Percentiles rank a stretch among this genome's conserved stretches.
Conservation (phyloP, 1,284 basidiomycete genomes). For the Stygiomarasmius scandens region DNA sequence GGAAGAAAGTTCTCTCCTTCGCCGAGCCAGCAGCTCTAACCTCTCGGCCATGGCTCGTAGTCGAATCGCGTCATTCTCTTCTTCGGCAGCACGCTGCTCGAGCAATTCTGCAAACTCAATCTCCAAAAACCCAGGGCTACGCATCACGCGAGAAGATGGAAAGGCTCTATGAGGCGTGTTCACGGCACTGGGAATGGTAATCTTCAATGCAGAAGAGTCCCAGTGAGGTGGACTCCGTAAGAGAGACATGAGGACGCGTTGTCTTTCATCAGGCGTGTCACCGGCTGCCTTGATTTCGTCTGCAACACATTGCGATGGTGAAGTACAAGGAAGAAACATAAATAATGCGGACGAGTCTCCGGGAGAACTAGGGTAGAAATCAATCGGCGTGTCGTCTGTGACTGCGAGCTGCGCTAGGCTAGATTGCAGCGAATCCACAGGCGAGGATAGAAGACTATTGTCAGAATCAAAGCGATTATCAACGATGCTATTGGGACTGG, state of each 20-base stretch:
- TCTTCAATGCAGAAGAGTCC: background rate
- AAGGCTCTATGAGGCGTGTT: constrained; percentile 1
- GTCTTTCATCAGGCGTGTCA: constrained; percentile 1
- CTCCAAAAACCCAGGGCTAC: constrained; percentile 19
- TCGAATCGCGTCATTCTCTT: constrained; percentile 27
- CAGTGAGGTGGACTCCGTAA: background rate
- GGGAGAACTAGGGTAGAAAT: too few species aligned
- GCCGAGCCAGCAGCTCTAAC: constrained; percentile 4
- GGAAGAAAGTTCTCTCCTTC: constrained; percentile 2
- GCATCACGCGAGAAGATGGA: constrained; percentile 1
- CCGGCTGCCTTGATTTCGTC: background rate
- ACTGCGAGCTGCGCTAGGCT: too few species aligned
- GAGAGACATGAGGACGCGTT: background rate
- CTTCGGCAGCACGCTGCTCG: constrained; percentile 26
- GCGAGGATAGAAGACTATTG: too few species aligned
- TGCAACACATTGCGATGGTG: constrained; percentile 1
- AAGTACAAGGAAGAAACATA: too few species aligned
- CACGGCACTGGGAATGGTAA: too few species aligned
- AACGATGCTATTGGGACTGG: too few species aligned
- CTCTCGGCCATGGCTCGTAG: constrained; percentile 25
- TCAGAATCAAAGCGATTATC: too few species aligned
- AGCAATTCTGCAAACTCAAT: constrained; percentile 30
- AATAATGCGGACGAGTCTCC: too few species aligned
- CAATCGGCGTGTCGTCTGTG: too few species aligned
- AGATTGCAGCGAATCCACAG: too few species aligned